Evolutionary conservation across 345 rosid genomes (phyloP).

Genomic region (Turnera subulata): DNA sequence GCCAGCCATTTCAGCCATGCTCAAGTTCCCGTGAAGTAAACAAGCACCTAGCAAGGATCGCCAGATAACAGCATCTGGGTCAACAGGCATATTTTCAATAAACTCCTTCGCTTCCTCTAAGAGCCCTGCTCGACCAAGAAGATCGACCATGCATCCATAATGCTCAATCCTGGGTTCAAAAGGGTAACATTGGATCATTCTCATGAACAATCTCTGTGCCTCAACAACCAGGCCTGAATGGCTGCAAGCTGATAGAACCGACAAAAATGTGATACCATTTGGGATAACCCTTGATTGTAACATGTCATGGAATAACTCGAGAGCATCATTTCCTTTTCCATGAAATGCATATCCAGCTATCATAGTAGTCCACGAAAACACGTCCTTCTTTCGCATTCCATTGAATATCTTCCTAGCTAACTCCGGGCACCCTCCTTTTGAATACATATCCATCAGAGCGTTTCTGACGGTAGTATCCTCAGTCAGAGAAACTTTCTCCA

Average conservation of each 20-base stretch:
- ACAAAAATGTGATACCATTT: not conserved
- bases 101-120: not conserved
- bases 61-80: not conserved
- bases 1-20: not conserved
- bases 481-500: not conserved
- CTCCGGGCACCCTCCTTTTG: not conserved
- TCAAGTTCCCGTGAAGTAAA: not conserved
- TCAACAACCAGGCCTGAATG: constrained; percentile 1
- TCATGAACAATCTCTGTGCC: not conserved
- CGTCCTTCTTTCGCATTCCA: not conserved
- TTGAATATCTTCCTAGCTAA: not conserved
- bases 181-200: not conserved
- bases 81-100: not conserved
- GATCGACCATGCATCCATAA: constrained; percentile 1
- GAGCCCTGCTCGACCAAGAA: not conserved
- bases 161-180: constrained; percentile 2
- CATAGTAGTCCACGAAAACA: not conserved
- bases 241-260: constrained; percentile 3
- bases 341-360: not conserved
- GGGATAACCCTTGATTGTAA: not conserved
- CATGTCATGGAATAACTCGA: not conserved
- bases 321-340: not conserved
- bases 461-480: not conserved
- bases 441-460: not conserved
- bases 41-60: constrained; percentile 1